Conservation (phyloP, 768 basidiomycete species). For the Tephrocybe sp. region DNA sequence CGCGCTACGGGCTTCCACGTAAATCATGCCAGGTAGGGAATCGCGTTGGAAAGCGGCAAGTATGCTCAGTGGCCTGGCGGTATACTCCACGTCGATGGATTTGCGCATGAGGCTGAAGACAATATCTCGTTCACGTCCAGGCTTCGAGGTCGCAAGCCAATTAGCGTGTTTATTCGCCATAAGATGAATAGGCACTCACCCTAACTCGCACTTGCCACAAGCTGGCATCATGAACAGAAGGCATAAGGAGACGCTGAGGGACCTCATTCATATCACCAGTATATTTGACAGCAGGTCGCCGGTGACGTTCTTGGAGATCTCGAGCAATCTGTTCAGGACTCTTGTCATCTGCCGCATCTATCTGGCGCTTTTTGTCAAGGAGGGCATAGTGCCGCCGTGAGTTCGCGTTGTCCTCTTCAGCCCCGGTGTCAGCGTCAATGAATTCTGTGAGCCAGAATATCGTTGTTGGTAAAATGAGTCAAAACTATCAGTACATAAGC, state of each 20-base stretch:
- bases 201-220: conserved; percentile 95
- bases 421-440: conserved; percentile 67
- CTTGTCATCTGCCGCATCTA: conserved; percentile 69
- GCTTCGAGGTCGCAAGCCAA: conserved; percentile 39
- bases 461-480: neutral
- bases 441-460: conserved; percentile 48
- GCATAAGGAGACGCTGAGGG: conserved; percentile 93
- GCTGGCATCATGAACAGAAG: conserved; percentile 91
- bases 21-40: conserved; percentile 92
- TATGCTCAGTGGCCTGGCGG: conserved; percentile 76
- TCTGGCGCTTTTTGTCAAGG: conserved; percentile 63
- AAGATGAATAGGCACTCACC: conserved; percentile 41
- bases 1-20: conserved; percentile 89
- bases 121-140: conserved; percentile 89
- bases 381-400: conserved; percentile 61
- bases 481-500: neutral
- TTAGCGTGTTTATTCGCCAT: neutral
- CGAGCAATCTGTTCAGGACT: conserved; percentile 84
- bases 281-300: conserved; percentile 67
- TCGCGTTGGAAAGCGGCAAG: conserved; percentile 95
- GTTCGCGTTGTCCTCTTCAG: conserved; percentile 61
- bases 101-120: conserved; percentile 95
- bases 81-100: conserved; percentile 79
- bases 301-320: conserved; percentile 76
- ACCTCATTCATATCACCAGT: conserved; percentile 92